Evolutionary conservation across 208 protist species (phyloP).

Genomic region (Leishmania tarentolae): DNA sequence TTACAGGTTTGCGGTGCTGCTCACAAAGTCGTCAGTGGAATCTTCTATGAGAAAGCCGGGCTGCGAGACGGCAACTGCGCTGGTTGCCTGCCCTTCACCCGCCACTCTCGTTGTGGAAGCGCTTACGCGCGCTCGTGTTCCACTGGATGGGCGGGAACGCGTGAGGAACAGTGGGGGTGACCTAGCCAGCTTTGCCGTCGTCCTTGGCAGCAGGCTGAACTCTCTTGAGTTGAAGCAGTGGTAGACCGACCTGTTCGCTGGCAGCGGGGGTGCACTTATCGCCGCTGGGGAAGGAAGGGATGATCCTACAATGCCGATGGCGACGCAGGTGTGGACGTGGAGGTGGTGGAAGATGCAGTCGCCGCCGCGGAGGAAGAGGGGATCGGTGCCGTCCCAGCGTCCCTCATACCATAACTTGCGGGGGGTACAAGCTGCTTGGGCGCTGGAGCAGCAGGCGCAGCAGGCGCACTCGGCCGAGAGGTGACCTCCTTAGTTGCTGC

Average conservation of each 20-base stretch:
- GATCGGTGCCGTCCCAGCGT: neutral
- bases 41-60: neutral
- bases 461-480: neutral
- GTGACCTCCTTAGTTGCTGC: neutral
- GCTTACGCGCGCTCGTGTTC: neutral
- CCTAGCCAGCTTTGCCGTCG: neutral
- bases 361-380: neutral
- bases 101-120: neutral
- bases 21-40: neutral
- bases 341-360: neutral
- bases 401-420: neutral
- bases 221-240: neutral
- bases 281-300: neutral
- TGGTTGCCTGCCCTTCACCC: neutral
- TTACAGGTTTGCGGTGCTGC: neutral
- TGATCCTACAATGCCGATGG: neutral
- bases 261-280: neutral
- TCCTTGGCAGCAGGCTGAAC: neutral
- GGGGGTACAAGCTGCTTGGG: neutral
- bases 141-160: neutral
- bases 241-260: neutral
- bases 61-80: neutral
- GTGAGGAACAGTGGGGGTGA: too few relatives aligned
- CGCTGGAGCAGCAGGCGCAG: neutral
- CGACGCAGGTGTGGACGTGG: neutral